Conservation (phyloP, 257 asterid species). For the Mitragyna speciosa region DNA sequence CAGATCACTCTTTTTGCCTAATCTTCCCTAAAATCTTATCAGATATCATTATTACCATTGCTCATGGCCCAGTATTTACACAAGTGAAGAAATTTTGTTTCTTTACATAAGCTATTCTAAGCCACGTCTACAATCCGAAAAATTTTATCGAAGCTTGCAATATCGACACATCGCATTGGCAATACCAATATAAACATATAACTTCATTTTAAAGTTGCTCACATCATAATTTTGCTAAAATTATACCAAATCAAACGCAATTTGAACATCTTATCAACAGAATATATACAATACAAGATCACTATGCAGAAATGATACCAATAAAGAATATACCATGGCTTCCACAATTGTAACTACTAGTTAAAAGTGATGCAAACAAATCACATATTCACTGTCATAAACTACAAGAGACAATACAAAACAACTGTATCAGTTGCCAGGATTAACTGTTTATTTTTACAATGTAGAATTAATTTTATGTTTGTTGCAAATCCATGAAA, state of each 20-base stretch:
- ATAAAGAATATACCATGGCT: neutral
- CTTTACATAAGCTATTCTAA: neutral
- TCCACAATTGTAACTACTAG: neutral
- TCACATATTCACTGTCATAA: neutral
- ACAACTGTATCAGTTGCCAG: neutral
- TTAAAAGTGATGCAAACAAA: neutral
- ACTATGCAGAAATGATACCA: neutral
- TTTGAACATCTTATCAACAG: neutral
- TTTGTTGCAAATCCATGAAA: too few relatives aligned
- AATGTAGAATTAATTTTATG: too few relatives aligned
- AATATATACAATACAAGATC: neutral
- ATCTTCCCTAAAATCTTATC: neutral
- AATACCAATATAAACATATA: neutral
- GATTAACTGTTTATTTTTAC: neutral
- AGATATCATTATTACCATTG: neutral
- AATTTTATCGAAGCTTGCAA: neutral
- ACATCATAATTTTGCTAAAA: neutral
- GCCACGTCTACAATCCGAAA: neutral
- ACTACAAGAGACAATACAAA: neutral
- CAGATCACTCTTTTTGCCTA: neutral
- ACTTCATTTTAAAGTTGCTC: neutral
- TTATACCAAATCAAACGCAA: neutral
- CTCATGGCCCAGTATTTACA: neutral
- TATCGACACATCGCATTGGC: neutral
- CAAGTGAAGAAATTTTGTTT: neutral